These are phyloP conservation scores for Trichophyton benhamiae DNA, from an alignment of 2,329 filamentous ascomycete genomes.

Conservation along the genomic window DNA sequence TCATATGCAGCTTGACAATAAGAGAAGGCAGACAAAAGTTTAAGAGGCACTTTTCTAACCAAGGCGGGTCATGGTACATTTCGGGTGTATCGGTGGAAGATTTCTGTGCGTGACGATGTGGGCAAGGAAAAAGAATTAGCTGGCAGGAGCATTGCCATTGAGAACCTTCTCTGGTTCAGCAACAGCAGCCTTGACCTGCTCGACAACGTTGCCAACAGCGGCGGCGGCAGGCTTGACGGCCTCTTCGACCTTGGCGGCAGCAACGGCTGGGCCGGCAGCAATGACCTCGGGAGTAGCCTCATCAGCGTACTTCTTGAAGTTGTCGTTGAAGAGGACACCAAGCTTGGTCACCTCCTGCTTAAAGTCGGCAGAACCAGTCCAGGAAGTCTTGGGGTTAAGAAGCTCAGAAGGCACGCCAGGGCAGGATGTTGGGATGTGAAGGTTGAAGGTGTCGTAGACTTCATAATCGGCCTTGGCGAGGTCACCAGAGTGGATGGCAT, in stretches of 20 bases:
- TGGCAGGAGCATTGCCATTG: background rate
- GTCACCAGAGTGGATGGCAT: conserved; percentile 94
- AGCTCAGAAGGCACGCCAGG: conserved; percentile 79
- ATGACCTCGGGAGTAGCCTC: conserved; percentile 72
- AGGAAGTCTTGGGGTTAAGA: conserved; percentile 86
- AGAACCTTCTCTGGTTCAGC: background rate
- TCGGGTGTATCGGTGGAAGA: background rate
- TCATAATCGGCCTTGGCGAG: conserved; percentile 89
- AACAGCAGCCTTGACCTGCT: background rate
- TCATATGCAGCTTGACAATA: background rate
- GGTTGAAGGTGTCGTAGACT: conserved; percentile 92
- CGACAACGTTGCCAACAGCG: background rate
- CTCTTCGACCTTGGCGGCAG: background rate
- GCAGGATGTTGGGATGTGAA: conserved; percentile 86
- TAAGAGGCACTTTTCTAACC: background rate
- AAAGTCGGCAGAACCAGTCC: conserved; percentile 77
- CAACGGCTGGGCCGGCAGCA: conserved; percentile 35
- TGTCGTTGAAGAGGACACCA: conserved; percentile 78
- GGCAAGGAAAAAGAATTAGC: background rate
- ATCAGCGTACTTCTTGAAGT: conserved; percentile 90
- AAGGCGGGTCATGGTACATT: conserved; percentile 1
- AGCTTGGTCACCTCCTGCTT: conserved; percentile 81
- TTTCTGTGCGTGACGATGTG: background rate
- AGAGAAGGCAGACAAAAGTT: background rate
- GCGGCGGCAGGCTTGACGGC: background rate